phyloP scores from a whole-genome alignment of 371 early-diverging fungal species.

The Mortierella sp. region DNA sequence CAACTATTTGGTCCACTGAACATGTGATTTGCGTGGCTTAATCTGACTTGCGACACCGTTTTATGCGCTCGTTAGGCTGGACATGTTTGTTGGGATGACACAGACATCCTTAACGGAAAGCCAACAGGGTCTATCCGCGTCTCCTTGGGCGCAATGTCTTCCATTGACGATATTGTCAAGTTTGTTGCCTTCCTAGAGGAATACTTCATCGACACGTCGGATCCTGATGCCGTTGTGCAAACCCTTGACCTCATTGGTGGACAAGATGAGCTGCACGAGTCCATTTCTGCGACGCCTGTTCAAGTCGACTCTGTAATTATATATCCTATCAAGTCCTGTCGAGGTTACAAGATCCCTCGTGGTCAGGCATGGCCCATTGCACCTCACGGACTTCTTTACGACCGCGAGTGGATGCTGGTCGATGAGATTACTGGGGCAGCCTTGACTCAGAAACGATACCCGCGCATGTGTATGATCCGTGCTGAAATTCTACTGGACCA shows the following conservation, averaged over 20 bases:
- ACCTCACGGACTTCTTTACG: slow-evolving; percentile 66
- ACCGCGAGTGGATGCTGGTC: slow-evolving; percentile 75
- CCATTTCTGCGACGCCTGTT: not conserved
- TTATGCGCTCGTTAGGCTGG: slow-evolving; percentile 57
- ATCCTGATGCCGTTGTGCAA: slow-evolving; percentile 18
- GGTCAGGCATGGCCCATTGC: slow-evolving; percentile 66
- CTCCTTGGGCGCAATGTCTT: slow-evolving; percentile 77
- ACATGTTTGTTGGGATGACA: slow-evolving; percentile 75
- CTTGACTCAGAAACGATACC: slow-evolving; percentile 65
- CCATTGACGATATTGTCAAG: slow-evolving; percentile 60
- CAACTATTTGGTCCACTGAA: no score
- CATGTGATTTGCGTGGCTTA: no score
- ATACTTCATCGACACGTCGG: slow-evolving; percentile 59
- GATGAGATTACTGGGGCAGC: slow-evolving; percentile 60
- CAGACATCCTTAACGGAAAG: slow-evolving; percentile 67
- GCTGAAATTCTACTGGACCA: slow-evolving; percentile 53
- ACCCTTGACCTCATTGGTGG: slow-evolving; percentile 24
- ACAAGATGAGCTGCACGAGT: slow-evolving; percentile 12
- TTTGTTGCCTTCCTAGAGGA: slow-evolving; percentile 64
- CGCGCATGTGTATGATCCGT: slow-evolving; percentile 66
- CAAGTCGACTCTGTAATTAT: slow-evolving; percentile 52
- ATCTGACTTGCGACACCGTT: no score
- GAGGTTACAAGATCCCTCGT: slow-evolving; percentile 62
- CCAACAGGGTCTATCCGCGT: slow-evolving; percentile 76
- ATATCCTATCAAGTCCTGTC: slow-evolving; percentile 81